These are phyloP conservation scores for Chaetoceros tenuissimus DNA, from an alignment of 108 stramenopile species.

Conservation along the genomic window DNA sequence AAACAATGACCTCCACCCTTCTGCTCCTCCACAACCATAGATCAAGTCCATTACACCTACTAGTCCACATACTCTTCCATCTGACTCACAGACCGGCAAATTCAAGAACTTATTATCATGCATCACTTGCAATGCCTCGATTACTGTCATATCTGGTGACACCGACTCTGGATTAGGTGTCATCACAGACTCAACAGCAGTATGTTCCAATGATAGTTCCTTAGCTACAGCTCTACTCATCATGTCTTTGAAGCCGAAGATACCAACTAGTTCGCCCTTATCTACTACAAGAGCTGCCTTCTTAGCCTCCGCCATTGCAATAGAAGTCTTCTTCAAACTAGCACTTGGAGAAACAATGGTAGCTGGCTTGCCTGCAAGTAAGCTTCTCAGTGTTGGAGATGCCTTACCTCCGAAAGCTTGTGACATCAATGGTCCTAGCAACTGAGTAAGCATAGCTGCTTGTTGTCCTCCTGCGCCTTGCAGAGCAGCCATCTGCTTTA, in stretches of 20 bases:
- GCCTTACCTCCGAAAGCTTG: too few species aligned
- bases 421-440: slow-evolving; percentile 61
- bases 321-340: slow-evolving; percentile 59
- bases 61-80: slow-evolving; percentile 80
- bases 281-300: slow-evolving; percentile 86
- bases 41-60: slow-evolving; percentile 96
- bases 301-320: slow-evolving; percentile 68
- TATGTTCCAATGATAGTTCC: slow-evolving; percentile 59
- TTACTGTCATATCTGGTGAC: slow-evolving; percentile 72
- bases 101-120: slow-evolving; percentile 90
- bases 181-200: slow-evolving; percentile 77
- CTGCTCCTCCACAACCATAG: slow-evolving; percentile 65
- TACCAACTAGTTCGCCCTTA: slow-evolving; percentile 70
- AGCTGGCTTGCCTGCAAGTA: slow-evolving; percentile 57
- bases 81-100: slow-evolving; percentile 76
- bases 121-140: slow-evolving; percentile 91
- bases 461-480: slow-evolving; percentile 53
- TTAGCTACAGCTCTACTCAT: slow-evolving; percentile 87
- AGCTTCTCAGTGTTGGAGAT: slow-evolving; percentile 57
- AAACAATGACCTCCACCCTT: slow-evolving; percentile 80
- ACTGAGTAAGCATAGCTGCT: slow-evolving; percentile 45
- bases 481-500: slow-evolving; percentile 37
- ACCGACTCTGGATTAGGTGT: slow-evolving; percentile 87
- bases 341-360: slow-evolving; percentile 57
- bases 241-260: slow-evolving; percentile 93